Evolutionary conservation across 2,329 filamentous ascomycete species (phyloP).

Genomic region (Coniella vitis): DNA sequence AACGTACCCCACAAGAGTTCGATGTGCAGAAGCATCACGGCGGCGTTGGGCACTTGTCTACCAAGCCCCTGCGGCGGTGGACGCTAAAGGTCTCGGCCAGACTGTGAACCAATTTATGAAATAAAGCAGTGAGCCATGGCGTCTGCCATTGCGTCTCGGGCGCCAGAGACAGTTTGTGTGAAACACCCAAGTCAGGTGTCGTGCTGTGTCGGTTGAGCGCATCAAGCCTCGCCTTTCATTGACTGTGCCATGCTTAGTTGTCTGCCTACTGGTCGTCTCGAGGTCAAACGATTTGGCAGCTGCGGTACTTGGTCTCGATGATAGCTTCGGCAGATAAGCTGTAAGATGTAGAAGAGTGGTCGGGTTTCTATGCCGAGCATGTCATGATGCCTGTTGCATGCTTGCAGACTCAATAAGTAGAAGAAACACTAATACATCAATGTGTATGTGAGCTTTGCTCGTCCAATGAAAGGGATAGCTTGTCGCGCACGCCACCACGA

Average conservation of each 20-base stretch:
- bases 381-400: neutral
- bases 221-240: neutral
- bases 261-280: neutral
- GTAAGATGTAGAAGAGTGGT: neutral
- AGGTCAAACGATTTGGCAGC: neutral
- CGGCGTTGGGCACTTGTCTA: neutral
- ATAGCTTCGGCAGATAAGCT: neutral
- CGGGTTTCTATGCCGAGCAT: neutral
- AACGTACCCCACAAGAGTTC: slow-evolving; percentile 4
- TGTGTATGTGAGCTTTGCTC: too few relatives aligned
- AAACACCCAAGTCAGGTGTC: neutral
- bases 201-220: neutral
- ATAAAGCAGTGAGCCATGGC: slow-evolving; percentile 1
- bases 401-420: neutral
- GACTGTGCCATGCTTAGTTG: neutral
- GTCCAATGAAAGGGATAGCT: too few relatives aligned
- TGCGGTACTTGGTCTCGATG: neutral
- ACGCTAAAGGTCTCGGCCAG: slow-evolving; percentile 4
- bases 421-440: too few relatives aligned
- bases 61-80: neutral
- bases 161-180: slow-evolving; percentile 7
- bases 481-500: too few relatives aligned
- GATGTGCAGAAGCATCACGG: neutral
- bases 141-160: neutral
- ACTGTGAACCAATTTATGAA: slow-evolving; percentile 2